phyloP scores from a whole-genome alignment of 345 rosid genomes.

The Moricandia moricandioides region DNA sequence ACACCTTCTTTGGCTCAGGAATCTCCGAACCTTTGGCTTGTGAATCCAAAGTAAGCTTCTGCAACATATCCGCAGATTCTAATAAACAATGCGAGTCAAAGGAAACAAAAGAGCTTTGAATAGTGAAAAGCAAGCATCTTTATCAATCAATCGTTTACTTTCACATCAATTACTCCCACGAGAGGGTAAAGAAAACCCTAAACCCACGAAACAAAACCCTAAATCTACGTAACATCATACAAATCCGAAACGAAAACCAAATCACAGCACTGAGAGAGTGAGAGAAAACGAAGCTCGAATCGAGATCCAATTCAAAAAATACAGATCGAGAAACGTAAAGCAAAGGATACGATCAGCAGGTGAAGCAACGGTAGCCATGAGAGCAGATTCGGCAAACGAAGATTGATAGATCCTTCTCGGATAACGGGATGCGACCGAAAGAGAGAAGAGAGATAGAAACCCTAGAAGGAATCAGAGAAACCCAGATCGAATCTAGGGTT shows the following conservation, averaged over 20 bases:
- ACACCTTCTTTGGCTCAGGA: constrained; percentile 75
- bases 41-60: constrained; percentile 67
- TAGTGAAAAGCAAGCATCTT: constrained; percentile 1
- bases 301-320: constrained; percentile 24
- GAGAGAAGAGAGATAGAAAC: constrained; percentile 8
- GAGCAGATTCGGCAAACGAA: background rate
- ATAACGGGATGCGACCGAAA: constrained; percentile 31
- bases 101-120: constrained; percentile 36
- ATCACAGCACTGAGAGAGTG: background rate
- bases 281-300: constrained; percentile 13
- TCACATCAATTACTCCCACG: background rate
- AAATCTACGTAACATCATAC: background rate
- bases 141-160: constrained; percentile 6
- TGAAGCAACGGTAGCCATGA: constrained; percentile 69
- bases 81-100: constrained; percentile 41
- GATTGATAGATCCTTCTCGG: constrained; percentile 40
- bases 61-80: constrained; percentile 84
- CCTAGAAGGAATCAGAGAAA: constrained; percentile 29
- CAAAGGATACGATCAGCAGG: constrained; percentile 76
- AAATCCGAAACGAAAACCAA: background rate
- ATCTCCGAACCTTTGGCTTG: constrained; percentile 62
- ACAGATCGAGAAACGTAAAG: constrained; percentile 29
- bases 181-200: background rate
- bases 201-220: background rate
- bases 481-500: constrained; percentile 37